Evolutionary conservation across 352 stramenopile species (phyloP), one percentile per base, ranked within the genome.

Genomic region (Phytophthora rubi): DNA sequence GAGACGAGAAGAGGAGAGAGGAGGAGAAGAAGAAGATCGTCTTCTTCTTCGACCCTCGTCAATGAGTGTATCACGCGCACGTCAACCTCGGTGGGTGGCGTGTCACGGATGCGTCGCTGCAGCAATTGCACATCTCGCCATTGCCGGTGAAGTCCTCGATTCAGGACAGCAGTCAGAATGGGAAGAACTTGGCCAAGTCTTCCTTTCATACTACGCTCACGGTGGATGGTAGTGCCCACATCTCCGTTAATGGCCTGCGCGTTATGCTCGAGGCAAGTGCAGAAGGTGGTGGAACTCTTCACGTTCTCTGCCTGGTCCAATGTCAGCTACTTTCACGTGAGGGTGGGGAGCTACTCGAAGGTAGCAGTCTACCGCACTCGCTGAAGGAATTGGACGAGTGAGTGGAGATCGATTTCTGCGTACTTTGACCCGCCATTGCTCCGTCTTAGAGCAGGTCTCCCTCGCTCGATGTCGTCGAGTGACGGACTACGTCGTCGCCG

Each of bases 401-500:
- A 91, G 26, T 93, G 85, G 85, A 71, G 85, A 93, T 62, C 53
- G 67, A 4, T 79, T 76, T 39, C 54, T 86, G 35, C 82, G 82
- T n/a, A 39, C 62, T 5, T 63, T 93, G 7, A 73, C 65, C 26
- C 66, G 69, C 3, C 69, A 73, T 8, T 93, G 85, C 56, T 65
- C 61, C 2, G 39, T 33, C 15, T 67, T 93, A 37, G 59, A 64
- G 8, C 65, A 64, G 1, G 37, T 91, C 8, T 73, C 70, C 16
- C 45, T 95, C 7, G 33, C 68, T 13, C 80, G 79, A 61, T 95
- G 88, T 49, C 75, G 76, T 33, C 69, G 72, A 21, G 55, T 95
- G 21, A 91, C 84, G 5, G 88, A 93, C 75, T 92, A 90, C 45
- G 88, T 84, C 12, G 64, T 93, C 44, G 79, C 71, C 35, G 77